Conservation (phyloP, 306 rosid genomes). For the Potentilla sterilis region DNA sequence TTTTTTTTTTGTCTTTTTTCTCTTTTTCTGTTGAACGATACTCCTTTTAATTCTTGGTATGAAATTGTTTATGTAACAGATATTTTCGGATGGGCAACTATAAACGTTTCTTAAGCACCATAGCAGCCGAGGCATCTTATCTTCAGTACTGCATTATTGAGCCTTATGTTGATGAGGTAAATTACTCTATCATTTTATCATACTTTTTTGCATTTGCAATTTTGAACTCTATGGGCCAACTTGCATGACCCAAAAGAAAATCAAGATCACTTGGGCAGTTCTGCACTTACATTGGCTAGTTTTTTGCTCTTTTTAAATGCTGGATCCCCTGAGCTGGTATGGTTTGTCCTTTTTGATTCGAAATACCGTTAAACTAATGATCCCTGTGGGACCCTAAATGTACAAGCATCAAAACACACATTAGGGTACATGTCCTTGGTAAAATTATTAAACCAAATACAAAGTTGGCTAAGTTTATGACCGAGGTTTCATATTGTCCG, state of each 20-base stretch:
- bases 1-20: background rate
- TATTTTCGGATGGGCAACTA: slow-evolving; percentile 67
- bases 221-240: background rate
- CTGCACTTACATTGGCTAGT: too few relatives aligned
- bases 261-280: background rate
- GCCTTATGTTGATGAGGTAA: slow-evolving; percentile 77
- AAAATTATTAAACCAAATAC: background rate
- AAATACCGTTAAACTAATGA: background rate
- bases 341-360: background rate
- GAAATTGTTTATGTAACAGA: slow-evolving; percentile 42
- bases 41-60: background rate
- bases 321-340: background rate
- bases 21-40: background rate
- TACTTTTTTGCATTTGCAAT: background rate
- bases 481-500: background rate
- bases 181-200: slow-evolving; percentile 16
- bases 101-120: slow-evolving; percentile 49
- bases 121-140: slow-evolving; percentile 64
- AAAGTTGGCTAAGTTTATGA: background rate
- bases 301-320: background rate
- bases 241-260: background rate
- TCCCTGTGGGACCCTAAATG: background rate
- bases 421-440: background rate
- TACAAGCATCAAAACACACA: background rate
- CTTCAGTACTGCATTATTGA: slow-evolving; percentile 81